These are phyloP conservation scores for Trichosporon coremiiforme DNA, from an alignment of 1,284 basidiomycete genomes.

Conservation along the genomic window DNA sequence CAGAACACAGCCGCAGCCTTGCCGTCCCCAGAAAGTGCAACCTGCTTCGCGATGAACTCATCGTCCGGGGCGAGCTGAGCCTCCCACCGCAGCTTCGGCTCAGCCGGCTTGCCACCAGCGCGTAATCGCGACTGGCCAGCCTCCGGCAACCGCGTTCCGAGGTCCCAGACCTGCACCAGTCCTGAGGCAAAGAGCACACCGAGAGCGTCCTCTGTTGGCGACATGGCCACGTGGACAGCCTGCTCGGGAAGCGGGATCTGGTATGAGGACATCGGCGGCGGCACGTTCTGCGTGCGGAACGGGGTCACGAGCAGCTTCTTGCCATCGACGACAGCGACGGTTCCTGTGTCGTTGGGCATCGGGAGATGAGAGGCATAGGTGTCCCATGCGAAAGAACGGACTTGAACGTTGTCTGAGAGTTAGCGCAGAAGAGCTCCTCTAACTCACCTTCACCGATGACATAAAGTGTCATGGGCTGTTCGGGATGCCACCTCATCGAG, in stretches of 20 bases:
- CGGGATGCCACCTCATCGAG: constrained; percentile 82
- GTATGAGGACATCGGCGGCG: constrained; percentile 89
- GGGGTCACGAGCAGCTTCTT: constrained; percentile 84
- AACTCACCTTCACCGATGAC: constrained; percentile 67
- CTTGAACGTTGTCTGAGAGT: constrained; percentile 61
- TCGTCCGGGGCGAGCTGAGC: constrained; percentile 37
- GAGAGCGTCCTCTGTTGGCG: constrained; percentile 64
- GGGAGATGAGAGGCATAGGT: constrained; percentile 66
- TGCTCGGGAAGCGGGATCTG: constrained; percentile 62
- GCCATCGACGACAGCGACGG: constrained; percentile 87
- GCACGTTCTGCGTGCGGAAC: constrained; percentile 89
- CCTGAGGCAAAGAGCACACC: constrained; percentile 64
- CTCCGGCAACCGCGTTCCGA: constrained; percentile 63
- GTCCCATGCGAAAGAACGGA: constrained; percentile 72
- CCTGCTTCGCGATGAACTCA: constrained; percentile 40
- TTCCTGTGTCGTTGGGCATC: constrained; percentile 77
- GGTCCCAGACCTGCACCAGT: constrained; percentile 66
- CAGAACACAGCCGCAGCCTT: constrained; percentile 41
- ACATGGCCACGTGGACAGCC: constrained; percentile 71
- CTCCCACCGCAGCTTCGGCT: constrained; percentile 63
- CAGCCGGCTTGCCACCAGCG: constrained; percentile 63
- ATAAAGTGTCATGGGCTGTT: constrained; percentile 69
- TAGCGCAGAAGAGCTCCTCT: neutral
- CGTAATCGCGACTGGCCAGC: constrained; percentile 58
- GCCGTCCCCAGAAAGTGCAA: constrained; percentile 40